Conservation (phyloP, 2,329 filamentous ascomycete species). For the Cladophialophora psammophila region DNA sequence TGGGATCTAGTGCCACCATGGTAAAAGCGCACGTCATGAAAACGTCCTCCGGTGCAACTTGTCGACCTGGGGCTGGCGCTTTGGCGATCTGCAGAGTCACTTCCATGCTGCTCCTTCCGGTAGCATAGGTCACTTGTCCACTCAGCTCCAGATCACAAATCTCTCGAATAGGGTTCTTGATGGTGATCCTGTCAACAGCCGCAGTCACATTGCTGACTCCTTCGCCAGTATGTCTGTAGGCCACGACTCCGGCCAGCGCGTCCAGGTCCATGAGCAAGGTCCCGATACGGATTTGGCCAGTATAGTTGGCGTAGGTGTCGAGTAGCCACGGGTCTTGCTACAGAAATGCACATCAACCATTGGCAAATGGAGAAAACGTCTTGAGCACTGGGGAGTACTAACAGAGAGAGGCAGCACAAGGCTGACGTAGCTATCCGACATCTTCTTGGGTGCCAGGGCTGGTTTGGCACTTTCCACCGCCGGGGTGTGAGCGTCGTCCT, state of each 20-base stretch:
- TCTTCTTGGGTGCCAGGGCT: slow-evolving; percentile 70
- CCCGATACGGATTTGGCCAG: slow-evolving; percentile 75
- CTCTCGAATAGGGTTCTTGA: slow-evolving; percentile 75
- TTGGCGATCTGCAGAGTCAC: slow-evolving; percentile 77
- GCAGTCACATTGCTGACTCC: slow-evolving; percentile 69
- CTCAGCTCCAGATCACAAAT: slow-evolving; percentile 81
- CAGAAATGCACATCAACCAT: slow-evolving; percentile 61
- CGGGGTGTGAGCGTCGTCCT: slow-evolving; percentile 40
- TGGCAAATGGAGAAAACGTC: slow-evolving; percentile 10
- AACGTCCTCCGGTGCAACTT: slow-evolving; percentile 64
- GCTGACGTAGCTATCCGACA: slow-evolving; percentile 74
- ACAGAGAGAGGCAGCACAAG: slow-evolving; percentile 56
- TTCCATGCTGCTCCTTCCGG: slow-evolving; percentile 75
- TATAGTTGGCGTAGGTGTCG: slow-evolving; percentile 79
- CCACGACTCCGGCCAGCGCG: slow-evolving; percentile 76
- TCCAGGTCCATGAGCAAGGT: slow-evolving; percentile 82
- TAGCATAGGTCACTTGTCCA: slow-evolving; percentile 73
- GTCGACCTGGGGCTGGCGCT: slow-evolving; percentile 64
- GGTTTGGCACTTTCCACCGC: slow-evolving; percentile 52
- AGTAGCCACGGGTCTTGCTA: slow-evolving; percentile 78
- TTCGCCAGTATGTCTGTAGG: slow-evolving; percentile 75
- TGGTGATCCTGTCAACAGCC: slow-evolving; percentile 69
- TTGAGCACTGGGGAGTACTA: slow-evolving; percentile 21
- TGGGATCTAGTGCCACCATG: slow-evolving; percentile 76
- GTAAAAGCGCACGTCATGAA: slow-evolving; percentile 77